Evolutionary conservation across 106 monocot genomes (phyloP), one percentile per base, ranked within the genome.

Genomic region (Allium sativum): DNA sequence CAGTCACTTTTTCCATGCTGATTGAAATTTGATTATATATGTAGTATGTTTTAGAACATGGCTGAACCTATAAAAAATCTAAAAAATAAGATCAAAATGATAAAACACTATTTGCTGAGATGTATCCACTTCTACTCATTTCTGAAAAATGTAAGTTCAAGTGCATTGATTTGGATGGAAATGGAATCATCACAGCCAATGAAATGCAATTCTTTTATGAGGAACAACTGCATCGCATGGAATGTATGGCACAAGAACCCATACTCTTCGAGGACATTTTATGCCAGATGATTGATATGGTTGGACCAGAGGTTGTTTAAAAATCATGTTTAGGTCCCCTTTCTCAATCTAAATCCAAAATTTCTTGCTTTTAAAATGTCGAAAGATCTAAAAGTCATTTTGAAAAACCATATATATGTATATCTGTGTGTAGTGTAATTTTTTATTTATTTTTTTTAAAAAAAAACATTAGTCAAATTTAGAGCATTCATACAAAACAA

Each of bases 191-290:
- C 4, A 93, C 88, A 42, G 62, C 75, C 18, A 81, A 79, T 59
- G 93, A 93, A 66, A 93, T 93, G 88, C 93, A 83, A 69, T 93
- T 82, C 56, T 93, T 93, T 65, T 93, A 85, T 60, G 93, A 93
- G 40, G 93, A 93, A 62, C 93, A 93, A 55, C 66, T 93, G 71
- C 88, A 93, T 73, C 79, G 93, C 14, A 93, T 93, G 93, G 93
- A 93, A 62, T 93, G 93, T 64, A 89, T 93, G 93, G 74, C 93
- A 10, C 93, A 93, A 55, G 93, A 93, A 45, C 84, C 93, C 78
- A 85, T 93, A 22, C 82, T 89, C 11, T 93, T 88, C 63, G 93
- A 93, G 57, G 93, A 93, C 42, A 93, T 93, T 64, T 65, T 93
- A 14, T 93, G 93, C 50, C 93, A 93, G 70, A 93, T 89, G 73